Base-by-base conservation (phyloP, 257 asterid species). In the Rehmannia glutinosa region DNA sequence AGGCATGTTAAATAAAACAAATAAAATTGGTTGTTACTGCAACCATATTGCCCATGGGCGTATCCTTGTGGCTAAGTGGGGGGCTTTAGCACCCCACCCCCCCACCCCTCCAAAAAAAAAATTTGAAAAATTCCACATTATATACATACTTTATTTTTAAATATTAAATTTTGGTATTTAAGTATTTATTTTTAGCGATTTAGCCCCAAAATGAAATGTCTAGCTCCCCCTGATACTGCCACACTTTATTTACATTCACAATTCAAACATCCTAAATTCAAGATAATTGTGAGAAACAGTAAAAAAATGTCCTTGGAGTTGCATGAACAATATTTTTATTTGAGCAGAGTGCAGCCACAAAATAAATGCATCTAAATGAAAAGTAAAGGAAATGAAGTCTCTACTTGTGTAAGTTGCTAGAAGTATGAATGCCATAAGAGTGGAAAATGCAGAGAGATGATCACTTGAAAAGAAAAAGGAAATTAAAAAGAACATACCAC, bases 401-500 rank as follows among this genome's bases (percentile, higher is more conserved):
- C 28, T 20, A 62, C 32, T 42, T 32, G 11, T 58, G n/a, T n/a
- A 42, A 54, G 35, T 21, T 39, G 16, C 13, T 15, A 16, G 65
- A 36, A 17, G 62, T 13, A 46, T 50, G 47, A 56, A 32, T 30
- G 69, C 24, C 15, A 25, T 25, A 8, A 47, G 66, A 32, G 68
- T 67, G 51, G 52, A 35, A 62, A 71, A 13, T 51, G 35, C 56
- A 64, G 32, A 43, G 53, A 35, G 17, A 66, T 41, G 27, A 32
- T 15, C 52, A 50, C 55, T 19, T 25, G 28, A 47, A 75, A 63
- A 60, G 43, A 49, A 63, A n/a, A 67, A 39, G 71, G 25, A 53
- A 60, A 58, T 4, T 36, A 20, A 36, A 42, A 61, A 42, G 66
- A 74, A 60, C 76, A 61, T 83, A 92, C 98, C 96, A 92, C 98